Base-by-base conservation (phyloP, 805 yeast genomes). In the Candida manassasensis region DNA sequence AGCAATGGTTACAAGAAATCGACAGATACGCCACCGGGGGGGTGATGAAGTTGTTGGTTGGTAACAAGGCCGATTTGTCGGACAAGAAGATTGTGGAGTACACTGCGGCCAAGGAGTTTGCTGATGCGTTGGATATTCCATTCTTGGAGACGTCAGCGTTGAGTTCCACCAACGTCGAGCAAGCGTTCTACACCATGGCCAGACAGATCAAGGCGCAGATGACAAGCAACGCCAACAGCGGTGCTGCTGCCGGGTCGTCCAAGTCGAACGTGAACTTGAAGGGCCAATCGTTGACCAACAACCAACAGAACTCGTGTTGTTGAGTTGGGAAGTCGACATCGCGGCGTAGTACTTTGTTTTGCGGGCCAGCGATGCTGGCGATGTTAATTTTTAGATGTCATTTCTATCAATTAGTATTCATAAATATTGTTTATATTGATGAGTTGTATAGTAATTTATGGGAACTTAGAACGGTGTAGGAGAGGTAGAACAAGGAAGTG, bases 1-100 rank as follows among this genome's bases (percentile, higher is more conserved):
- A 88, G 68, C 96, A 88, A 68, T 90, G 98, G 98, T 73, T 90
- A 63, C 97, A 89, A 69, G 98, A 90, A 65, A 93, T 90, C 56
- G 98, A 90, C 67, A 81, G 97, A 55, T 90, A 89, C 64, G 98
- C 97, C 36, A 90, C 97, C 13, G 94, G 95, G 43, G 96, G 96
- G 27, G 97, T 90, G 30, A 84, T 86, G 81, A 90, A 90, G 70
- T 73, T 90, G 58, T 73, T 90, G 47, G 97, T 90, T 34, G 98
- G 98, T 52, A 90, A 90, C 71, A 90, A 90, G 71, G 88, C 95
- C 40, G 98, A 90, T 67, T 72, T 93, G 61, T 74, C 83, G 34
- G 96, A 88, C 57, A 87, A 89, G 72, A 85, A 89, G 69, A 89
- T 87, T 37, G 98, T 93, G 38, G 97, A 93, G 55, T 87, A 84